Evolutionary conservation across 2,329 filamentous ascomycete genomes (phyloP), one percentile per base, ranked within the genome.

Genomic region (Trichoderma harzianum): DNA sequence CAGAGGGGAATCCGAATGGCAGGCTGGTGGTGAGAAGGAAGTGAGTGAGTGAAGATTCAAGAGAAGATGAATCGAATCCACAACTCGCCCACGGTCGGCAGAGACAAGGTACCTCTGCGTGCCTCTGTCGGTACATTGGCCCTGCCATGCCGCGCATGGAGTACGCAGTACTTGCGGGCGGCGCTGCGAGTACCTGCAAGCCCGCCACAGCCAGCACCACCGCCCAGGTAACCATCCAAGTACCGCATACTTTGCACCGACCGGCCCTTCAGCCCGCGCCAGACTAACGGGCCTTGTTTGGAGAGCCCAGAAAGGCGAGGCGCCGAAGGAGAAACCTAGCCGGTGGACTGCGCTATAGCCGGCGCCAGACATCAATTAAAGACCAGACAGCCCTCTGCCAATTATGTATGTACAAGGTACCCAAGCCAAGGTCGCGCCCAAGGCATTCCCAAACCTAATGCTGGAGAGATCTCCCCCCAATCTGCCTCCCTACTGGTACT

Each of bases 31-130:
- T 67, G 67, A 72, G 69, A 66, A 69, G 18, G 66, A 51, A 73
- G 70, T 71, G 73, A 72, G 61, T 67, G 65, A 72, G 55, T 62
- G 65, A 77, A 77, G 76, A 77, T 76, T 76, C 73, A 74, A 75
- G 74, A 70, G 74, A 30, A 76, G 74, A 75, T 74, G 66, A 69
- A 69, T 61, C 75, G 66, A 69, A 69, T 69, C 64, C 74, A 73
- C 73, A 72, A 72, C 71, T n/a, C 73, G 72, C 73, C 70, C 64
- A 65, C 63, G 67, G 61, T 73, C 72, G 71, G 72, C 70, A 71
- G 58, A 69, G 69, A 72, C 66, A 68, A 60, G 53, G 65, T 68
- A 60, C 53, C 32, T 61, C 58, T 60, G 18, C 53, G 72, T 72
- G 63, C 71, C 70, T 68, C 53, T 63, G 53, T 62, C 64, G 61